Evolutionary conservation across 495 filamentous ascomycete species (phyloP), one percentile per base, ranked within the genome.

Genomic region (Extremus antarcticus): DNA sequence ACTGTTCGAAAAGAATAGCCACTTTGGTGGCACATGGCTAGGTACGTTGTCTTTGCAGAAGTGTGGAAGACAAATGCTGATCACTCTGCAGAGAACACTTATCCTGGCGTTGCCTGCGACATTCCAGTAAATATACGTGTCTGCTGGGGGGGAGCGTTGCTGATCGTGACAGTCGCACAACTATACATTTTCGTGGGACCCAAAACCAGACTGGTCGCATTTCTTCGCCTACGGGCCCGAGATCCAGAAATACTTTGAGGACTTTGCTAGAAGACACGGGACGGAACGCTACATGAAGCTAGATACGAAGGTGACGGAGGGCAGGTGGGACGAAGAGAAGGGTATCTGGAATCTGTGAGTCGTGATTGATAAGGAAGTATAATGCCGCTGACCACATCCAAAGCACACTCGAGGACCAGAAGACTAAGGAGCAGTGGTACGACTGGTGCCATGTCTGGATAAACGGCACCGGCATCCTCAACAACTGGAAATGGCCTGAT

Each of bases 1-100:
- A 13, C 45, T 64, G 13, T 92, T 88, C 66, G 87, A 92, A 64
- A 90, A 90, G 75, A 90, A 90, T 58, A 64, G 66, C 0, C 85
- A 85, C 46, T 73, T 87, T 58, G 81, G 83, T 29, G 85, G 85
- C 0, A 85, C 83, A 1, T 89, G 85, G 84, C 52, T 50, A 17
- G 47, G 17, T 9, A 50, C 8, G 17, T 17, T 32, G 21, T 45
- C 7, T 25, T 17, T 22, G n/a, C 3, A 64, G 29, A 56, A 17
- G 8, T 17, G n/a, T 11, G 9, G n/a, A 47, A 13, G 10, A n/a
- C 53, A 47, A n/a, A 35, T 15, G 3, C 8, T 40, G 11, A 13
- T 8, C 21, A 38, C 41, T 49, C 22, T 25, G 23, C 21, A 17
- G 48, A 56, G 40, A 56, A 57, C 43, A 61, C 48, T n/a, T 61